A percentile compares a stretch with the other conserved stretches of the same genome.
Evolutionary conservation across 108 stramenopile genomes (phyloP).

Genomic region (Parmales sp.): DNA sequence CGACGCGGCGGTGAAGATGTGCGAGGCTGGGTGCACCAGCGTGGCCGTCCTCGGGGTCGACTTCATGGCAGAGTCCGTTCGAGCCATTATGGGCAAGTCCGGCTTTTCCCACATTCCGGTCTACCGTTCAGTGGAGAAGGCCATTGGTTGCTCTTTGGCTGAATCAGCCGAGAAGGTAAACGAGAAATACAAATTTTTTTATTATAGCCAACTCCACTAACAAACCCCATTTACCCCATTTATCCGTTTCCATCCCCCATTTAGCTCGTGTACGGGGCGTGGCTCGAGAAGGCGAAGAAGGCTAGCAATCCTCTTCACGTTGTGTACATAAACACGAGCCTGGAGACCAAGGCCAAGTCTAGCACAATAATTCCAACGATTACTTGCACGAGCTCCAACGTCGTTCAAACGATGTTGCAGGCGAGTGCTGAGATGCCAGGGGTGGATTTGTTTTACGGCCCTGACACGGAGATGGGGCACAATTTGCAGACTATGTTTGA

Average conservation of each 20-base stretch:
- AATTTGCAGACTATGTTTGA: slow-evolving; percentile 67
- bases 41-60: slow-evolving; percentile 85
- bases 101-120: slow-evolving; percentile 65
- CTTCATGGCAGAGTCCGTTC: slow-evolving; percentile 85
- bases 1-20: slow-evolving; percentile 81
- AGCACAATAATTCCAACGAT: slow-evolving; percentile 76
- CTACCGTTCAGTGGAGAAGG: slow-evolving; percentile 54
- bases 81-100: slow-evolving; percentile 65
- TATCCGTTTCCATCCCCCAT: no score
- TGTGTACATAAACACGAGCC: slow-evolving; percentile 88
- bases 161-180: slow-evolving; percentile 78
- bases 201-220: no score
- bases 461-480: slow-evolving; percentile 92
- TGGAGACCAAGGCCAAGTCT: slow-evolving; percentile 79
- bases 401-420: slow-evolving; percentile 78
- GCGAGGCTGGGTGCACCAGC: slow-evolving; percentile 31
- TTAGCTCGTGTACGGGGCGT: slow-evolving; percentile 68
- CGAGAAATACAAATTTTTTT: no score
- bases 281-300: slow-evolving; percentile 48
- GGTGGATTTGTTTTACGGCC: slow-evolving; percentile 73
- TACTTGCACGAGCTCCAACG: slow-evolving; percentile 85
- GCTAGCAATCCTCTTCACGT: slow-evolving; percentile 59
- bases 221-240: no score
- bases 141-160: slow-evolving; percentile 81
- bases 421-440: slow-evolving; percentile 66